phyloP scores from a whole-genome alignment of 108 stramenopile species.

The Nitzschia putrida region DNA sequence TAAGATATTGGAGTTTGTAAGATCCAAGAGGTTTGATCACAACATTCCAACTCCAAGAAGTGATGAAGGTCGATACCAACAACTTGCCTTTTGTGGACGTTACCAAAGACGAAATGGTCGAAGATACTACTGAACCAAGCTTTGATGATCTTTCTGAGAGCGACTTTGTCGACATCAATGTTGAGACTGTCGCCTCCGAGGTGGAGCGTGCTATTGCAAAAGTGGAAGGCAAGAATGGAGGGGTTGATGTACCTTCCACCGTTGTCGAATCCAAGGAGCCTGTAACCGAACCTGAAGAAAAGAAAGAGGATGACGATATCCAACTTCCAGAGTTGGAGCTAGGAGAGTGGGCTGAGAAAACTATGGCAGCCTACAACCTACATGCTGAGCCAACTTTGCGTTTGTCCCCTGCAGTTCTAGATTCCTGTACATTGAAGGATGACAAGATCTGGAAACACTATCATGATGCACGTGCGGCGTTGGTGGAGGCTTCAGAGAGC shows the following conservation, averaged over 20 bases:
- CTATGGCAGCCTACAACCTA: neutral
- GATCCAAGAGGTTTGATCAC: too few species aligned
- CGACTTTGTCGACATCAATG: neutral
- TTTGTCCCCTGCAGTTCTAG: neutral
- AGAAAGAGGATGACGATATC: neutral
- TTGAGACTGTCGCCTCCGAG: neutral
- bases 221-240: neutral
- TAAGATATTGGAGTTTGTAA: too few species aligned
- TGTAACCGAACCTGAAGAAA: constrained; percentile 4
- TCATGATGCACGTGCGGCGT: neutral
- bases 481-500: neutral
- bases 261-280: neutral
- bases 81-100: neutral
- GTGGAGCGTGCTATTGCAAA: neutral
- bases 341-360: constrained; percentile 1
- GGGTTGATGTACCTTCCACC: neutral
- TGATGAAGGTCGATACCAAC: neutral
- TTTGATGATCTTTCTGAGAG: constrained; percentile 4
- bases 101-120: neutral
- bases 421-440: neutral
- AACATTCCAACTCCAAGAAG: neutral
- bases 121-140: neutral
- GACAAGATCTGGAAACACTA: constrained; percentile 15
- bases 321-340: constrained; percentile 9
- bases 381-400: neutral